Base-by-base conservation (phyloP, 805 yeast species). In the Yamadazyma insecticola region DNA sequence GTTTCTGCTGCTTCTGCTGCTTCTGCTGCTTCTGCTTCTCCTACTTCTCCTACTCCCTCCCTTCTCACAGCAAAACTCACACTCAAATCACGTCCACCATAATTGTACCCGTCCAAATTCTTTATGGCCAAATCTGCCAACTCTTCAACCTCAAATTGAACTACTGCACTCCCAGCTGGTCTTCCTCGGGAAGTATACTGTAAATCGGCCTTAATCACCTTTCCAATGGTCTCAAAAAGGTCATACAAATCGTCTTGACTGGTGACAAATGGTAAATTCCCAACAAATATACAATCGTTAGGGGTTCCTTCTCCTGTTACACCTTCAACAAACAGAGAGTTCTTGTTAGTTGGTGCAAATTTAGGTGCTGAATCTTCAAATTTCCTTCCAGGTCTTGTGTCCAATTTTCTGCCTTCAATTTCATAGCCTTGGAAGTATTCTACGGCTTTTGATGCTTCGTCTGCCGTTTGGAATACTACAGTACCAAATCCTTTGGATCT, bases 181-280 rank as follows among this genome's bases (percentile, higher is more conserved):
- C 78, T 72, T 22, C 90, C 90, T 37, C 47, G 49, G 3, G 26
- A 12, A 20, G 18, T 30, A 47, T 56, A 73, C 53, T 78, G 85
- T 39, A 90, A 68, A 54, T 86, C 95, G 13, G 96, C 96, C 25
- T 70, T 71, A 24, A 58, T 64, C 12, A 90, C 86, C 29, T 72
- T 63, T 14, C 96, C 95, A 33, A 88, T 75, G 22, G 90, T 81
- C 53, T 81, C 90, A 53, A 89, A 89, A 37, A 90, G 70, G 44
- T 89, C 96, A 42, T 68, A 75, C 43, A 90, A 70, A 57, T 90
- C 97, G 36, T 81, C 78, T 43, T 80, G 78, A 19, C 87, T 76
- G n/a, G 97, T 89, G 31, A 88, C 81, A 70, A 76, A 86, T 18
- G 97, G 97, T 50, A 90, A 66, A 63, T 90, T 90, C 26, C 70